phyloP scores from a whole-genome alignment of 2,329 filamentous ascomycete genomes.

The Gaeumannomyces sp. region DNA sequence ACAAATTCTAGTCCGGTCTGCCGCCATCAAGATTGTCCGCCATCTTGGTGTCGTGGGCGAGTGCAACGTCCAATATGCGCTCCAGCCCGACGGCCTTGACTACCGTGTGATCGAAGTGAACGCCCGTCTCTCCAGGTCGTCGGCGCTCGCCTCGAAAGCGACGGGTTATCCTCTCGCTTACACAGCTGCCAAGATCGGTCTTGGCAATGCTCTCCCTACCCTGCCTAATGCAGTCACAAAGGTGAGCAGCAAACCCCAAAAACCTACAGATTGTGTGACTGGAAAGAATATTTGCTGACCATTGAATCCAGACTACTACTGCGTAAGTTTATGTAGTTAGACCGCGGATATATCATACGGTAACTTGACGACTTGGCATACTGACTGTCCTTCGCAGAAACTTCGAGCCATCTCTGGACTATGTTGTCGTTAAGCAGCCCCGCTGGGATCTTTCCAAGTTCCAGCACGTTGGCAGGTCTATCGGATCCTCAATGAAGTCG shows the following conservation, averaged over 20 bases:
- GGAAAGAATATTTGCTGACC: not conserved
- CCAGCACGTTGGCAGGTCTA: constrained; percentile 96
- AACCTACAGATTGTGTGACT: not conserved
- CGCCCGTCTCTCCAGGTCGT: constrained; percentile 89
- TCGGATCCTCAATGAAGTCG: constrained; percentile 98
- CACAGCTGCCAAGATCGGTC: constrained; percentile 90
- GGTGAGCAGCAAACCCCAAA: not conserved
- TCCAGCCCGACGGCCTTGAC: constrained; percentile 91
- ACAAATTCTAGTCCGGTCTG: constrained; percentile 61
- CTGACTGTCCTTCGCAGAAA: constrained; percentile 40
- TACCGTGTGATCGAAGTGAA: constrained; percentile 99
- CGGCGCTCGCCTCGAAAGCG: constrained; percentile 91
- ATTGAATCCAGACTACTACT: constrained; percentile 69
- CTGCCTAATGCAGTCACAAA: constrained; percentile 94
- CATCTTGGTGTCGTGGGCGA: constrained; percentile 96
- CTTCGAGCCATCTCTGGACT: constrained; percentile 95
- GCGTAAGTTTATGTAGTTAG: constrained; percentile 35
- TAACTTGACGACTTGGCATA: not conserved
- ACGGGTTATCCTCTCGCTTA: constrained; percentile 95
- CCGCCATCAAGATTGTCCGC: constrained; percentile 92
- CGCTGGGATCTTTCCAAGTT: constrained; percentile 98
- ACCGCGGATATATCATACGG: not conserved
- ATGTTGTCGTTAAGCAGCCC: constrained; percentile 97
- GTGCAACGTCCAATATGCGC: constrained; percentile 97
- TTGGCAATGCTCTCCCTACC: constrained; percentile 91